Evolutionary conservation across 2,329 filamentous ascomycete genomes (phyloP).

Genomic region (Cytospora paraplurivora): DNA sequence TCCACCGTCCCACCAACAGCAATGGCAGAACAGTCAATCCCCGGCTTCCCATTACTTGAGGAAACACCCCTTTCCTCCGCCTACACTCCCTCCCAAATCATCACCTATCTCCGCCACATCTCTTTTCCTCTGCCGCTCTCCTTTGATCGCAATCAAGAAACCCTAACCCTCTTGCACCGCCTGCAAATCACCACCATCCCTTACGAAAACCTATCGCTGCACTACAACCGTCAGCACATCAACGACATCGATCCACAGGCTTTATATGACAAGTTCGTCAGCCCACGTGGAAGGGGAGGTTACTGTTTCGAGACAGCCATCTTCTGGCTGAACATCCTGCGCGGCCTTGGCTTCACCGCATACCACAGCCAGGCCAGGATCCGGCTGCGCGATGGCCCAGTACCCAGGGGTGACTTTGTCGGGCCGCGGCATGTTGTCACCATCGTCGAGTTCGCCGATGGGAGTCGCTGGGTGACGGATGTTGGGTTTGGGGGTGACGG

Average conservation of each 20-base stretch:
- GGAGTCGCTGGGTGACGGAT: constrained; percentile 57
- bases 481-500: constrained; percentile 67
- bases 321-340: constrained; percentile 47
- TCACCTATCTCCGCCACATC: constrained; percentile 22
- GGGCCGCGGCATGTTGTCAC: constrained; percentile 60
- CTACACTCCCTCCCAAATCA: constrained; percentile 20
- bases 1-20: background rate
- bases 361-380: constrained; percentile 54
- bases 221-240: constrained; percentile 47
- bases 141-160: constrained; percentile 36
- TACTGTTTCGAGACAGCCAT: constrained; percentile 64
- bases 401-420: constrained; percentile 44
- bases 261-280: constrained; percentile 54
- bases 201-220: constrained; percentile 59
- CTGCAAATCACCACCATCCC: constrained; percentile 54
- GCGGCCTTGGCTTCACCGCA: constrained; percentile 33
- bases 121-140: constrained; percentile 21
- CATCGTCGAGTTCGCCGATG: constrained; percentile 55
- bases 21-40: background rate
- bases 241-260: constrained; percentile 48
- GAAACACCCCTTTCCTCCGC: constrained; percentile 4
- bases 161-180: constrained; percentile 44
- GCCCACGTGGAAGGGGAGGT: constrained; percentile 48
- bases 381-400: constrained; percentile 41
- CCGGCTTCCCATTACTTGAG: background rate